Base-by-base conservation (phyloP, 2,329 filamentous ascomycete species). In the Sporothrix brasiliensis region DNA sequence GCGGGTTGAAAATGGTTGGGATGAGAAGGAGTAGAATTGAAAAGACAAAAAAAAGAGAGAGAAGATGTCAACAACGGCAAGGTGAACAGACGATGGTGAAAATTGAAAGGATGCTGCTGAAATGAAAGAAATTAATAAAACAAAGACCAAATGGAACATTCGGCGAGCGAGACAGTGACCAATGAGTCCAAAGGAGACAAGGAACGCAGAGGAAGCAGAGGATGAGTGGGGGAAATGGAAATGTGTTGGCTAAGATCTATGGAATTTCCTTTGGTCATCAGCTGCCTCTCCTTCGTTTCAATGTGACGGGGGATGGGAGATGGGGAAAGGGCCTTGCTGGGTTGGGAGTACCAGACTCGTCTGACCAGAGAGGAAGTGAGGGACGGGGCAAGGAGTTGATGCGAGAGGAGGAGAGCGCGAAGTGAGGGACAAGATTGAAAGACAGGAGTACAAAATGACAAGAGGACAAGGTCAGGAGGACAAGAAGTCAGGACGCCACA, bases 401-500 rank as follows among this genome's bases (percentile, higher is more conserved):
- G 53, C 21, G 53, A 49, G 47, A 50, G 54, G 27, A 58, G 14
- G 24, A 58, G 13, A 27, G 53, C 16, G 27, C 19, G 27, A 7
- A 19, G 30, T n/a, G 2, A 19, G 16, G 34, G 21, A 39, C 30
- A n/a, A n/a, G 27, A 39, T 6, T 14, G 27, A 19, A 34, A 27
- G 53, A 39, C 53, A 56, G 53, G 56, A 41, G 56, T n/a, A 61
- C 34, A 27, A 21, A 5, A 54, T 19, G 56, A 41, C 19, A 41
- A n/a, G 53, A 58, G 9, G 19, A 53, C 30, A 41, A 44, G 44
- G 34, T 41, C 16, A 19, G 27, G 49, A 54, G 49, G 30, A 54
- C 50, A 67, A 24, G 19, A 66, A 7, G 41, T 27, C 65, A 24
- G 27, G 52, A 67, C 50, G 50, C 21, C 39, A 47, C 65, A 54